Conservation (phyloP, 1,139 yeast genomes). For the Yamadazyma atmosphaerica region DNA sequence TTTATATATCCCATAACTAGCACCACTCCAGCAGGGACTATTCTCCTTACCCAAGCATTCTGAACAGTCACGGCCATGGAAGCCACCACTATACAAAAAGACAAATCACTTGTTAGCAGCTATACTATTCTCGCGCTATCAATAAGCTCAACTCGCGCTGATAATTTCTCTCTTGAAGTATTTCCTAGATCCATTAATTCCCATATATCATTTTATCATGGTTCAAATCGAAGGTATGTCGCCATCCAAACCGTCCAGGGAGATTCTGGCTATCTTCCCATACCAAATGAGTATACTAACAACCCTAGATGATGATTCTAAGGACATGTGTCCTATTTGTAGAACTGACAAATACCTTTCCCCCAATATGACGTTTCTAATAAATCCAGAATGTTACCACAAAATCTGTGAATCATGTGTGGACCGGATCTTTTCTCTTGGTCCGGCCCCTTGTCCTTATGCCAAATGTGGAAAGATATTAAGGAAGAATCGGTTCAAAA, state of each 20-base stretch:
- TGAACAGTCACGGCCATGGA: background rate
- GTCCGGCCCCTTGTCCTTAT: constrained; percentile 97
- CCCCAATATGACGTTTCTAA: constrained; percentile 88
- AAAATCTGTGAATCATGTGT: constrained; percentile 97
- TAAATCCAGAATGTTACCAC: constrained; percentile 97
- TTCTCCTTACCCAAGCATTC: constrained; percentile 6
- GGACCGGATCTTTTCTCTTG: constrained; percentile 87
- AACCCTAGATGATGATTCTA: constrained; percentile 43
- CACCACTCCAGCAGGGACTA: constrained; percentile 25
- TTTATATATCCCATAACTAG: constrained; percentile 31
- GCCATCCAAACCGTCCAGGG: background rate
- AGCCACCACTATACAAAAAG: too few relatives aligned
- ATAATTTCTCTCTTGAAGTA: too few relatives aligned
- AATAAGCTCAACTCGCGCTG: too few relatives aligned
- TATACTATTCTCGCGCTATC: too few relatives aligned
- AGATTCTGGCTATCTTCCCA: too few relatives aligned
- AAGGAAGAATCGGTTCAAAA: constrained; percentile 85
- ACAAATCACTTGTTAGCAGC: too few relatives aligned
- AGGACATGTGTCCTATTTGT: constrained; percentile 97
- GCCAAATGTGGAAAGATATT: constrained; percentile 86
- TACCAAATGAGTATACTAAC: too few relatives aligned
- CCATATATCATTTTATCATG: constrained; percentile 1
- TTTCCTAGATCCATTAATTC: too few relatives aligned
- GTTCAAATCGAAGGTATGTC: constrained; percentile 4
- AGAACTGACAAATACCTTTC: constrained; percentile 92